Conservation (phyloP, 495 filamentous ascomycete genomes). For the Xylaria venustula region DNA sequence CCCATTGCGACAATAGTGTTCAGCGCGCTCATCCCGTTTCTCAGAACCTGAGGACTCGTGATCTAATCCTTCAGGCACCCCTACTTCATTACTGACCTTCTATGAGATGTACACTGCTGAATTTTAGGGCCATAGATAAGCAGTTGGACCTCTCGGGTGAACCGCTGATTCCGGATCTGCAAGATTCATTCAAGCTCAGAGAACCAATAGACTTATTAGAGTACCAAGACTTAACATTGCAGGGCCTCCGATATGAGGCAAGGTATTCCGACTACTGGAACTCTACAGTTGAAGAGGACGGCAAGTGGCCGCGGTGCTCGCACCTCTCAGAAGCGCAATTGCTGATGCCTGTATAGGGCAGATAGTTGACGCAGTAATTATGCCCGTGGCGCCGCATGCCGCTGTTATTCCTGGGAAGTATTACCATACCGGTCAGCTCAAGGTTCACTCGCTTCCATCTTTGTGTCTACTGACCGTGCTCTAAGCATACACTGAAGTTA, state of each 20-base stretch:
- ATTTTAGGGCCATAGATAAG: slow-evolving; percentile 22
- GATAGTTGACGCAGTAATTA: slow-evolving; percentile 51
- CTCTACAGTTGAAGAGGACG: slow-evolving; percentile 27
- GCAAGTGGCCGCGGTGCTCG: neutral
- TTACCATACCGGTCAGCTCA: slow-evolving; percentile 17
- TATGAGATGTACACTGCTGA: too few relatives aligned
- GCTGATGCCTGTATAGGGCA: slow-evolving; percentile 20
- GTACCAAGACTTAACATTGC: slow-evolving; percentile 18
- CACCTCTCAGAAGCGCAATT: neutral
- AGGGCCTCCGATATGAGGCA: slow-evolving; percentile 27
- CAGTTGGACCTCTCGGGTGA: slow-evolving; percentile 46
- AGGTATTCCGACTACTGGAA: slow-evolving; percentile 41
- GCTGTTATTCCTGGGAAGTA: slow-evolving; percentile 35
- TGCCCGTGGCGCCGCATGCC: slow-evolving; percentile 58
- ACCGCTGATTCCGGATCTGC: slow-evolving; percentile 36
- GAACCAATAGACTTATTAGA: slow-evolving; percentile 13
- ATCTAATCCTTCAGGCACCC: too few relatives aligned
- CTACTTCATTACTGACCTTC: too few relatives aligned
- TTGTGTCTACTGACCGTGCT: neutral
- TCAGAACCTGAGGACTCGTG: too few relatives aligned
- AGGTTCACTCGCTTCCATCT: neutral
- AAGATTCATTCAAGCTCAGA: slow-evolving; percentile 8
- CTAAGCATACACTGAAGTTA: neutral
- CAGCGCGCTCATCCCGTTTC: too few relatives aligned
- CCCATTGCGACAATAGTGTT: too few relatives aligned